phyloP scores from a whole-genome alignment of 2,329 filamentous ascomycete genomes.

The Botrytis elliptica region DNA sequence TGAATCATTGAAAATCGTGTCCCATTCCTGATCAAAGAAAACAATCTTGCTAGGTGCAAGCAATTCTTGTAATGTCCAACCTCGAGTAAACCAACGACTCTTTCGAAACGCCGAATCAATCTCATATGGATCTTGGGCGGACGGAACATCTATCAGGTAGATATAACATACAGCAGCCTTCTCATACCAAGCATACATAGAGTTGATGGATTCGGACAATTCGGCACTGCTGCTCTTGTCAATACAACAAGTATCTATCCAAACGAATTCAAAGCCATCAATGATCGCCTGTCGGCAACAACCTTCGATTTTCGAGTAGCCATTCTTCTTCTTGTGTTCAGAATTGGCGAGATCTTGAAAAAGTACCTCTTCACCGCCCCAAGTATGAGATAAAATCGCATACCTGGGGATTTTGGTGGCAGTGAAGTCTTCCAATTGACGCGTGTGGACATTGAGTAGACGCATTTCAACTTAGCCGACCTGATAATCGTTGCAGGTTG shows the following conservation, averaged over 20 bases:
- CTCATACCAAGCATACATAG: conserved; percentile 26
- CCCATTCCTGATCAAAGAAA: conserved; percentile 6
- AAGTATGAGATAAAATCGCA: conserved; percentile 13
- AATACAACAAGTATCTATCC: conserved; percentile 28
- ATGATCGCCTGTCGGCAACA: neutral
- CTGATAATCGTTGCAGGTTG: neutral
- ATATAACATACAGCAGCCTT: conserved; percentile 21
- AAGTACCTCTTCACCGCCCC: neutral
- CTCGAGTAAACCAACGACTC: conserved; percentile 21
- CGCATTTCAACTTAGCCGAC: conserved; percentile 3
- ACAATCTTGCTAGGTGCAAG: conserved; percentile 7
- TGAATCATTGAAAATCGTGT: neutral
- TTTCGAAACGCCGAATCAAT: neutral
- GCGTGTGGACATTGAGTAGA: neutral
- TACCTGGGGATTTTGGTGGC: neutral
- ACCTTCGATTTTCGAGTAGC: conserved; percentile 1
- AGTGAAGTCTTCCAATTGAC: neutral
- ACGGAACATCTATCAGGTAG: conserved; percentile 22
- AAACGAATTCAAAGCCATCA: conserved; percentile 1
- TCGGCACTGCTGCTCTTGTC: conserved; percentile 25
- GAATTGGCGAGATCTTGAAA: conserved; percentile 1
- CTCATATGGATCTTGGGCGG: neutral
- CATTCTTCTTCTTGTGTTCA: neutral
- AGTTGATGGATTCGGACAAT: conserved; percentile 24
- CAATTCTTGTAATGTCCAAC: conserved; percentile 17